These are phyloP conservation scores for Apophysomyces sp. DNA, from an alignment of 371 early-diverging fungal genomes.

Conservation along the genomic window DNA sequence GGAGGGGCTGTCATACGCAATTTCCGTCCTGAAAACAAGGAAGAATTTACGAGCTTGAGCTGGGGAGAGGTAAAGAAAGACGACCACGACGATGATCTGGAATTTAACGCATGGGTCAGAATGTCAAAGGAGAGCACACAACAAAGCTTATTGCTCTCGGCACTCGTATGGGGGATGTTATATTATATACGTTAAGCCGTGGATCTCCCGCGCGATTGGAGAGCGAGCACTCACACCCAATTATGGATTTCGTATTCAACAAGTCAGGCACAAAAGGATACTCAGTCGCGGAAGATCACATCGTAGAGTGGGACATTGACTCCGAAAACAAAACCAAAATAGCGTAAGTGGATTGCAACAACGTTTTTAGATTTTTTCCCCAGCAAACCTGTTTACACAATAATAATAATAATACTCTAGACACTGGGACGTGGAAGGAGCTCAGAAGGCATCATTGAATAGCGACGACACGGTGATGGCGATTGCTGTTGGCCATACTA, in stretches of 20 bases:
- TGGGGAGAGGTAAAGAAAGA: constrained; percentile 39
- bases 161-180: constrained; percentile 52
- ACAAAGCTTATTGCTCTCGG: constrained; percentile 51
- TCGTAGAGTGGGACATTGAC: constrained; percentile 61
- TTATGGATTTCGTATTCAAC: constrained; percentile 58
- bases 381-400: too few species aligned
- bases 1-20: constrained; percentile 46
- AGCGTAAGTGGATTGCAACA: neutral
- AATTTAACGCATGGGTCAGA: neutral
- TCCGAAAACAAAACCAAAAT: constrained; percentile 41
- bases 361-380: too few species aligned
- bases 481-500: constrained; percentile 47
- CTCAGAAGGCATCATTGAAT: constrained; percentile 37
- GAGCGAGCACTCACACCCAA: constrained; percentile 45
- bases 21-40: constrained; percentile 39
- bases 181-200: constrained; percentile 47
- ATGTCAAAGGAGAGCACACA: constrained; percentile 28
- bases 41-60: constrained; percentile 49
- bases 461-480: constrained; percentile 43
- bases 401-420: too few species aligned
- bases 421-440: neutral
- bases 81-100: constrained; percentile 14
- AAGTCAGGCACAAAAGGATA: constrained; percentile 41
- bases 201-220: constrained; percentile 39
- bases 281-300: constrained; percentile 54